These are phyloP conservation scores for Diaporthe sp. DNA, from an alignment of 2,329 filamentous ascomycete genomes.

Conservation along the genomic window DNA sequence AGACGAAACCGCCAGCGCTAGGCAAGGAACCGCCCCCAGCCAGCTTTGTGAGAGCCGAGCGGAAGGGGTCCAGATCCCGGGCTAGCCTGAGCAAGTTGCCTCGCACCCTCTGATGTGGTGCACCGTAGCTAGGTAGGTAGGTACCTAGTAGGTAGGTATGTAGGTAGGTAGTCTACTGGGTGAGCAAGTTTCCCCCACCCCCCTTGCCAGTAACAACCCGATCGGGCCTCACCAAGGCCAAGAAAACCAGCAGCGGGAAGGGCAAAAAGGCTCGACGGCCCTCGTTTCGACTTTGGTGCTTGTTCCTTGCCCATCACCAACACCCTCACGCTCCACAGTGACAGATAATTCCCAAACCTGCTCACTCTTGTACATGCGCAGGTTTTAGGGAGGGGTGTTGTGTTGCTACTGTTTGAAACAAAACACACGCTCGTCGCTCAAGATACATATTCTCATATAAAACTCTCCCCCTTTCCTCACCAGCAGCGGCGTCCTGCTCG, in stretches of 20 bases:
- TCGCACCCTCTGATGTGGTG: neutral
- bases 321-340: neutral
- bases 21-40: neutral
- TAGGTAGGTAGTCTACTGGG: too few species aligned
- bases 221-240: slow-evolving; percentile 1
- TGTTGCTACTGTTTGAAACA: neutral
- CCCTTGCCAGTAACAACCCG: neutral
- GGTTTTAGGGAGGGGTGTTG: neutral
- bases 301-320: slow-evolving; percentile 11
- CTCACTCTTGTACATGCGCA: slow-evolving; percentile 22
- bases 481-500: too few species aligned
- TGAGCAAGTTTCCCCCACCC: slow-evolving; percentile 33
- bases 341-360: slow-evolving; percentile 28
- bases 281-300: slow-evolving; percentile 23
- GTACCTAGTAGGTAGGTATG: too few species aligned
- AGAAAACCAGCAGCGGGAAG: neutral
- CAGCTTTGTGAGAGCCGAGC: too few species aligned
- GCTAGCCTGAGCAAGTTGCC: slow-evolving; percentile 36
- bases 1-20: slow-evolving; percentile 4
- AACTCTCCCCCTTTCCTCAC: neutral
- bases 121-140: too few species aligned
- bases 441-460: neutral
- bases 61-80: slow-evolving; percentile 15
- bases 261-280: slow-evolving; percentile 24
- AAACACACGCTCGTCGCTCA: neutral